Evolutionary conservation across 2,329 filamentous ascomycete genomes (phyloP), one percentile per base, ranked within the genome.

Genomic region (Epichloe typhina): DNA sequence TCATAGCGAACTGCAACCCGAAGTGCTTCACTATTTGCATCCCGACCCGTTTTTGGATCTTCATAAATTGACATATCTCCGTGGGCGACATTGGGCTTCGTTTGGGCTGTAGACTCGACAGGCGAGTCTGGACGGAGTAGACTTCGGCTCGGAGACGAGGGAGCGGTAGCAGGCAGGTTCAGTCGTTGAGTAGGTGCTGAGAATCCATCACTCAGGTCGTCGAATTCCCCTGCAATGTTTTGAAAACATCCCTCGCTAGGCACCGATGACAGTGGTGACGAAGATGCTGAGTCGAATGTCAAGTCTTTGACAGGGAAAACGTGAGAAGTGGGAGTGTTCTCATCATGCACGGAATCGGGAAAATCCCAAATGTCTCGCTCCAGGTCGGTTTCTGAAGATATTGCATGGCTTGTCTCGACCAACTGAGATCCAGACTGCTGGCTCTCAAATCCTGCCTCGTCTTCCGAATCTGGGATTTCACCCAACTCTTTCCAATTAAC

Each of bases 391-490:
- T 26, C 31, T n/a, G 17, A 17, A 13, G 26, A 9, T 19, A 38
- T 35, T n/a, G 23, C n/a, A 17, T 47, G 40, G 33, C 26, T 13
- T n/a, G 39, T 39, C 26, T 41, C 46, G 21, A 5, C 19, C 12
- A 6, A 13, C 5, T 45, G 50, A 15, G 38, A 6, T 9, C 13
- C 35, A 33, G 12, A n/a, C 47, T 63, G 57, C 52, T 69, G 62
- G 52, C 61, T 67, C 52, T 73, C 70, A 54, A 69, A 70, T 50
- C 59, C 68, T 55, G 64, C 66, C 46, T 74, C 72, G 52, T 74
- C 72, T 58, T 75, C 72, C 54, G 72, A 75, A 61, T 75, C 72
- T 52, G 73, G 72, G 56, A 75, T 67, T 59, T 73, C 71, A 58
- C 72, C 73, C 61, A 71, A 60, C 57, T 72, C 69, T 67, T 69